Conservation (phyloP, 306 rosid species). For the Rosa rugosa region DNA sequence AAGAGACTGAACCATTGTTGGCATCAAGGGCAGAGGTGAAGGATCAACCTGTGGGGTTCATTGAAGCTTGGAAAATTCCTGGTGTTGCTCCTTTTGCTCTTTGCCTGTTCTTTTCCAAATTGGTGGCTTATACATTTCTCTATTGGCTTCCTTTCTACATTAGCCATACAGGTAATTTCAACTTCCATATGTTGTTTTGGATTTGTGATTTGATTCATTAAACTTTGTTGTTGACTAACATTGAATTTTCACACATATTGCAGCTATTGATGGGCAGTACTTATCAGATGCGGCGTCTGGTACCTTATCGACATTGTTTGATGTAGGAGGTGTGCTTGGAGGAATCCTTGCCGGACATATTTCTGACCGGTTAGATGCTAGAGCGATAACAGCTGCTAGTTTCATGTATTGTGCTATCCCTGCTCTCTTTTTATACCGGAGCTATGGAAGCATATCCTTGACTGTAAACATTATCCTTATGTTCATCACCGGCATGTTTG, state of each 20-base stretch:
- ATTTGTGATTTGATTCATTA: not conserved
- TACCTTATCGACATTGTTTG: constrained; percentile 81
- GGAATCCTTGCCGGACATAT: constrained; percentile 96
- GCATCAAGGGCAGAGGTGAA: constrained; percentile 30
- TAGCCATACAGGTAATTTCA: constrained; percentile 71
- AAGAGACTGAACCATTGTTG: constrained; percentile 54
- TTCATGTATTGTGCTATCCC: constrained; percentile 99
- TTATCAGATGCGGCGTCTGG: constrained; percentile 80
- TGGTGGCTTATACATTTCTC: constrained; percentile 98
- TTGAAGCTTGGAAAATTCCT: constrained; percentile 97
- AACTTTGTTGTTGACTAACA: not conserved
- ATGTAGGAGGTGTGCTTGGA: constrained; percentile 91
- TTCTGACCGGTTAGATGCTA: constrained; percentile 78
- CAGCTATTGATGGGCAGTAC: constrained; percentile 88
- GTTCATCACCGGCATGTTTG: constrained; percentile 93
- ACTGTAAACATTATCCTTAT: constrained; percentile 52
- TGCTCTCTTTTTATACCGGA: constrained; percentile 79
- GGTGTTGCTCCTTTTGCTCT: constrained; percentile 98
- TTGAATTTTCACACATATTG: constrained; percentile 22
- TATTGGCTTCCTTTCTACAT: constrained; percentile 99
- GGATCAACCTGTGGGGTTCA: constrained; percentile 71
- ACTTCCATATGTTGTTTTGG: not conserved
- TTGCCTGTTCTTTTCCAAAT: constrained; percentile 89
- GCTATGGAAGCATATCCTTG: constrained; percentile 69
- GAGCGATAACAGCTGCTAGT: constrained; percentile 98